Base-by-base conservation (phyloP, 768 basidiomycete genomes). In the Naganishia vaughanmartiniae region DNA sequence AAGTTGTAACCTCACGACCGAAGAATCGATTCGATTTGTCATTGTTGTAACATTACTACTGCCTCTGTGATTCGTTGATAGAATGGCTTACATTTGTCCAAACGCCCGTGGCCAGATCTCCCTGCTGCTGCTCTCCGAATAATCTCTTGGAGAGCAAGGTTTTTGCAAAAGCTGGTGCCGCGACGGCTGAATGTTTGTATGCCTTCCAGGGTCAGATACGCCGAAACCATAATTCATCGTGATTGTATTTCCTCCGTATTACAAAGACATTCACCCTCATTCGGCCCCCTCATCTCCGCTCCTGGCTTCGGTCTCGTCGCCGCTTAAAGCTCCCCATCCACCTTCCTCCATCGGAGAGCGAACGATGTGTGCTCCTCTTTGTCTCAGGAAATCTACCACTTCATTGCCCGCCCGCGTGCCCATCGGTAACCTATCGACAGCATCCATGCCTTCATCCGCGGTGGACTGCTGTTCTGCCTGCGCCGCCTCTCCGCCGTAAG, bases 291-390 rank as follows among this genome's bases (percentile, higher is more conserved):
- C 60, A 11, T 24, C 60, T 3, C 60, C 60, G 24, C 60, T 63
- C 19, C 60, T 63, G 7, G 39, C 72, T 36, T 71, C 88, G 74
- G 45, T 65, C 60, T 69, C 68, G 24, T 69, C 68, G 15, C 68
- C 68, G 19, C 85, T 86, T 74, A 86, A 80, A 39, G 84, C 87
- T 39, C 68, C 76, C 92, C 92, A 93, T 42, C 88, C 88, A n/a
- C 84, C 88, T 70, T 85, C 81, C 1, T 84, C 83, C 24, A 33
- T 34, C 10, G 42, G 69, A 83, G 84, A 76, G 55, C 83, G 82
- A 55, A 86, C 84, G 75, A 93, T 85, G 80, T 86, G 88, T 54
- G 90, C 93, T 0, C 93, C 93, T 72, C 86, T 83, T 67, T 81
- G 81, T 78, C 85, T 85, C 81, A 95, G 81, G 79, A 89, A 94